Conservation (phyloP, 371 early-diverging fungal species). For the Syncephalastrum contaminatum region DNA sequence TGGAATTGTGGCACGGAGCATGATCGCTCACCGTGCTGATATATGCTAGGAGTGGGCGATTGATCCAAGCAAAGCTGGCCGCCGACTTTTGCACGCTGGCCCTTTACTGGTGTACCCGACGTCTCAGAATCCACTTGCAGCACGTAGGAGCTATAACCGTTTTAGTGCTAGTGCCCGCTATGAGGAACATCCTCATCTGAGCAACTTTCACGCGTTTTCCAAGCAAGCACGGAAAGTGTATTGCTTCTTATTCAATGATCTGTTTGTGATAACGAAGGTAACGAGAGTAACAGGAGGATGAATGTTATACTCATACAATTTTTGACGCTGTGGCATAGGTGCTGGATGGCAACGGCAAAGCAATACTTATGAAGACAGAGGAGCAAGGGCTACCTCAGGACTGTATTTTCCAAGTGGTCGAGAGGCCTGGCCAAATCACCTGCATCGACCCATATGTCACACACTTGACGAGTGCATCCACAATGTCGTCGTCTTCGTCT, state of each 20-base stretch:
- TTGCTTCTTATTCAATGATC: conserved; percentile 43
- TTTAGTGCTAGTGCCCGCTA: neutral
- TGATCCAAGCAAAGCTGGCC: conserved; percentile 20
- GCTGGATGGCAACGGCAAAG: neutral
- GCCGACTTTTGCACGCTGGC: conserved; percentile 35
- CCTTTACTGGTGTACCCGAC: conserved; percentile 23
- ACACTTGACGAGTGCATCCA: neutral
- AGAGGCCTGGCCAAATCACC: neutral
- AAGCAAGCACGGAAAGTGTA: conserved; percentile 24
- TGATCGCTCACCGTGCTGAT: neutral
- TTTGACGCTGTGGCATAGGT: neutral
- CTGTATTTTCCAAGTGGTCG: neutral
- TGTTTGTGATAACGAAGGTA: conserved; percentile 40
- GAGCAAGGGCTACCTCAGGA: no score
- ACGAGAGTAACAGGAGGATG: neutral
- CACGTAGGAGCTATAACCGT: neutral
- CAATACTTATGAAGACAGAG: no score
- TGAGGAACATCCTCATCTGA: neutral
- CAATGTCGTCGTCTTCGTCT: neutral
- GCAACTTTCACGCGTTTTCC: neutral
- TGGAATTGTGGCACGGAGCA: neutral
- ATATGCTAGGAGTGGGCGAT: neutral
- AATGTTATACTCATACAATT: neutral
- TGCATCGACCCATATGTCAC: neutral
- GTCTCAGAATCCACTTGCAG: conserved; percentile 5